These are phyloP conservation scores for Closterium sp. DNA, from an alignment of 139 green algal genomes.

Conservation along the genomic window DNA sequence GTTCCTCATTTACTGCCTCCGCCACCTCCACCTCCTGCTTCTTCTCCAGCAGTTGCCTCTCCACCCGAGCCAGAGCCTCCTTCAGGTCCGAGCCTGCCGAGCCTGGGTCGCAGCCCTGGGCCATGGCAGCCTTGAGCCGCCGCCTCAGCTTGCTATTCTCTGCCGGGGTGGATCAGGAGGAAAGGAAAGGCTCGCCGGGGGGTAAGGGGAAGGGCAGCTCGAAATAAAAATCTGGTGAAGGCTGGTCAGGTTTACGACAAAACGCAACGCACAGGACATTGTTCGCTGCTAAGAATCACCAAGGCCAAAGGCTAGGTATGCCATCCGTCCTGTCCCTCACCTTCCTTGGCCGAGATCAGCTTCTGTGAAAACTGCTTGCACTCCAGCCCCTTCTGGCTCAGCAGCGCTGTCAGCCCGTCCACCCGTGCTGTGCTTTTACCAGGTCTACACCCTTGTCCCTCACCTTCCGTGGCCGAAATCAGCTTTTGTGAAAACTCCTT, in stretches of 20 bases:
- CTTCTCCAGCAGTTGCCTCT: neutral
- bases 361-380: no score
- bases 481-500: neutral
- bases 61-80: neutral
- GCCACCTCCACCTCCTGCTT: neutral
- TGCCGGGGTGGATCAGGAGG: neutral
- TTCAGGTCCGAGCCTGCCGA: neutral
- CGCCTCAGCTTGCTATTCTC: neutral
- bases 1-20: neutral
- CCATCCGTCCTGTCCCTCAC: no score
- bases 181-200: no score
- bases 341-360: no score
- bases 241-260: no score
- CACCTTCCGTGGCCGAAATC: neutral
- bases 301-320: no score
- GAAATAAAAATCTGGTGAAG: no score
- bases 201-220: no score
- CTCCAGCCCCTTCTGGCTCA: neutral
- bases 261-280: no score
- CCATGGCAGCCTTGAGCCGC: neutral
- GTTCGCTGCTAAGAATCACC: no score
- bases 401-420: neutral
- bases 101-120: neutral
- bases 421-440: neutral
- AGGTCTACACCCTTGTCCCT: no score